Conservation (phyloP, 352 stramenopile species). For the Halophytophthora batemanensis region DNA sequence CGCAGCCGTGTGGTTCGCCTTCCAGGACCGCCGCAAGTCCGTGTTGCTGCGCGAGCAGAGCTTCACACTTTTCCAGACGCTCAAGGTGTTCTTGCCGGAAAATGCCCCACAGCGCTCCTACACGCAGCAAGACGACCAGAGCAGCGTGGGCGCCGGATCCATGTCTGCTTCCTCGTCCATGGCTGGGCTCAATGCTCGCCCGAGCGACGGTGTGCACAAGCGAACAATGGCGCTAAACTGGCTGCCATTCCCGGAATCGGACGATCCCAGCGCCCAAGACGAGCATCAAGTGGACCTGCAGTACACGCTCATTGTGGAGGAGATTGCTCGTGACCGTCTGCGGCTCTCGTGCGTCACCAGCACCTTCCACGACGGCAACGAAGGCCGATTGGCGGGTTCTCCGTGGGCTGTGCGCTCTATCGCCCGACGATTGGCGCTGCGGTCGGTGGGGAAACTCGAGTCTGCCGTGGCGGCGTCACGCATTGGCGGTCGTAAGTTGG, state of each 20-base stretch:
- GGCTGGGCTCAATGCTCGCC: constrained; percentile 22
- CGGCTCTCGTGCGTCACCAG: constrained; percentile 56
- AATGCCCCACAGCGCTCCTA: constrained; percentile 12
- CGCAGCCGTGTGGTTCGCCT: constrained; percentile 55
- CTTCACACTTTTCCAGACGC: constrained; percentile 63
- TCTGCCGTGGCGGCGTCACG: constrained; percentile 40
- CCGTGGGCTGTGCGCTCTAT: constrained; percentile 32
- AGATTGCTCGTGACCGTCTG: constrained; percentile 41
- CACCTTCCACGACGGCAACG: constrained; percentile 48
- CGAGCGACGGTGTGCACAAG: constrained; percentile 50
- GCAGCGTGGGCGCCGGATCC: constrained; percentile 2
- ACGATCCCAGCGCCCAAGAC: constrained; percentile 23
- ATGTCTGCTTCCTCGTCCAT: constrained; percentile 21
- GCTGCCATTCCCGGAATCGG: constrained; percentile 43
- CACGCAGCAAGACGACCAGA: constrained; percentile 14
- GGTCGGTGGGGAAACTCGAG: constrained; percentile 49
- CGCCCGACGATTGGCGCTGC: constrained; percentile 40
- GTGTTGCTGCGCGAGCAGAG: constrained; percentile 47
- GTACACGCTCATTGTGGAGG: constrained; percentile 65
- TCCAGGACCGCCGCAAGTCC: constrained; percentile 51
- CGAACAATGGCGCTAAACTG: constrained; percentile 56
- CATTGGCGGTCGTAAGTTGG: constrained; percentile 40
- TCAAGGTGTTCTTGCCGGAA: constrained; percentile 56
- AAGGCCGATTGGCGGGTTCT: constrained; percentile 22
- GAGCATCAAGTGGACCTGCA: constrained; percentile 44